phyloP scores from a whole-genome alignment of 2,329 filamentous ascomycete genomes.

The Penicillium sp. region DNA sequence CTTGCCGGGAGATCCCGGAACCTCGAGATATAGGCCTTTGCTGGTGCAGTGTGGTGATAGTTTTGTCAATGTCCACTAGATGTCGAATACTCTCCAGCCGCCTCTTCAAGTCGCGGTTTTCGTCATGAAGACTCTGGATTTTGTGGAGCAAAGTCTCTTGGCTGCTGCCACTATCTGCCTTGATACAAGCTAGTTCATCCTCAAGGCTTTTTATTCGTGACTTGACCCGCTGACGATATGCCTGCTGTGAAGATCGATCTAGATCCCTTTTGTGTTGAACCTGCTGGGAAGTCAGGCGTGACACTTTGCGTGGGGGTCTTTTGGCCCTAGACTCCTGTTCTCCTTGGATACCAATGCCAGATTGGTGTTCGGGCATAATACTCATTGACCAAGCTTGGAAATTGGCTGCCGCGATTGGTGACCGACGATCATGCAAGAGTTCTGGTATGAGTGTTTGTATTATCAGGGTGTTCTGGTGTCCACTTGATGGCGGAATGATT shows the following conservation, averaged over 20 bases:
- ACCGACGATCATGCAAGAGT: too few species aligned
- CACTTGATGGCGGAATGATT: too few species aligned
- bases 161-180: not conserved
- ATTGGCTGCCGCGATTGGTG: too few species aligned
- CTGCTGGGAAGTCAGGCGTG: too few species aligned
- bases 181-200: not conserved
- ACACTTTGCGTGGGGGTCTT: too few species aligned
- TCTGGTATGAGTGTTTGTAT: too few species aligned
- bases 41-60: not conserved
- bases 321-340: too few species aligned
- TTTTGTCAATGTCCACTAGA: not conserved
- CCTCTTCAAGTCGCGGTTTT: not conserved
- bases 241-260: not conserved
- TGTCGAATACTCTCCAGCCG: not conserved
- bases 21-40: not conserved
- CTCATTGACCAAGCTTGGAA: too few species aligned
- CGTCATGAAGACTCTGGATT: not conserved
- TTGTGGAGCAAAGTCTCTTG: not conserved
- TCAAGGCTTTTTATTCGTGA: not conserved
- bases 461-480: too few species aligned
- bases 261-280: slow-evolving; percentile 2
- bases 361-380: too few species aligned
- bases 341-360: too few species aligned
- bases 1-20: too few species aligned
- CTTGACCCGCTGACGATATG: not conserved